Conservation (phyloP, 495 filamentous ascomycete species). For the Penicillium lividum region DNA sequence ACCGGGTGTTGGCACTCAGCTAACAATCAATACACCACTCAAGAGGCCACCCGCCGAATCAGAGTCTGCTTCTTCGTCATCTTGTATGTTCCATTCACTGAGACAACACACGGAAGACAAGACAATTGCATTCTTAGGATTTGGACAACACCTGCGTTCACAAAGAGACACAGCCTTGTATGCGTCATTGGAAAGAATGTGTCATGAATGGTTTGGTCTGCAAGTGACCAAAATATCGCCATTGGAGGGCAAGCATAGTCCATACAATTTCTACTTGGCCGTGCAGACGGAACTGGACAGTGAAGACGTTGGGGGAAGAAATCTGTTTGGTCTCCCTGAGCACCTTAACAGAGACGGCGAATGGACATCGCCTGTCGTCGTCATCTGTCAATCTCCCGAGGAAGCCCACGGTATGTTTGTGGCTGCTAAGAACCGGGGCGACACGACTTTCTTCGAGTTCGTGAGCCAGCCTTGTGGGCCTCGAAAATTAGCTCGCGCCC, state of each 20-base stretch:
- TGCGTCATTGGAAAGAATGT: conserved; percentile 10
- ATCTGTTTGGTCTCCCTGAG: conserved; percentile 18
- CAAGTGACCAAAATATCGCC: conserved; percentile 7
- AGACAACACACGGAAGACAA: conserved; percentile 3
- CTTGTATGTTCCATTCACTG: conserved; percentile 5
- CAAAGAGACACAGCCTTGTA: conserved; percentile 15
- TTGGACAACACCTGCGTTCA: conserved; percentile 4
- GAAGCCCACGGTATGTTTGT: conserved; percentile 31
- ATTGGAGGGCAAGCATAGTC: background rate
- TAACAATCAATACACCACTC: conserved; percentile 48
- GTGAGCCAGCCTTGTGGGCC: conserved; percentile 38
- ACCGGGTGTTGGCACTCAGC: conserved; percentile 49
- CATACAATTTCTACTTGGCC: background rate
- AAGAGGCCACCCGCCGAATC: conserved; percentile 18
- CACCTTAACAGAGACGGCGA: conserved; percentile 11
- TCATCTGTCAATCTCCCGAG: conserved; percentile 34
- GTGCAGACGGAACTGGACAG: conserved; percentile 10
- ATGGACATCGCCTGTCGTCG: conserved; percentile 20
- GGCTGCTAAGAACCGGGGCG: conserved; percentile 11
- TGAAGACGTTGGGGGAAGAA: conserved; percentile 9
- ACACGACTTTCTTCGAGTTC: conserved; percentile 27
- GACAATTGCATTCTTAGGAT: conserved; percentile 4
- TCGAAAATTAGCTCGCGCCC: conserved; percentile 25
- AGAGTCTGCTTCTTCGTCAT: conserved; percentile 17
- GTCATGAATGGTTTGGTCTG: conserved; percentile 18